Evolutionary conservation across 441 rosid species (phyloP), one percentile per base, ranked within the genome.

Genomic region (Euphorbia celastroides): DNA sequence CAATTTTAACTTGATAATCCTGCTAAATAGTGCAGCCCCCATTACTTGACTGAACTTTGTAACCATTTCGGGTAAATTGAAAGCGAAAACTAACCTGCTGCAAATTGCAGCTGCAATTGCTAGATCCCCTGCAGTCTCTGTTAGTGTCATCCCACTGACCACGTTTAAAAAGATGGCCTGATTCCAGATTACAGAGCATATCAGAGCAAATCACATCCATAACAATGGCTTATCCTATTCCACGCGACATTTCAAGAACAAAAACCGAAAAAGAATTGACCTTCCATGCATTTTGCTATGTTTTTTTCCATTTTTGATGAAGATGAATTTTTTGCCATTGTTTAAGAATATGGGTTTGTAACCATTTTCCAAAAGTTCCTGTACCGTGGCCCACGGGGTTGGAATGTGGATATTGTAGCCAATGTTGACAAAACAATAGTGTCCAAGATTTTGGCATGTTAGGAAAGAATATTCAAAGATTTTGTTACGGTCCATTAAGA

Each of bases 61-160:
- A 54, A 42, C 60, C 69, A 7, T 20, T 52, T 66, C 42, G 22
- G 20, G 42, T 23, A 41, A 67, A 52, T 16, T 22, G 57, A 1
- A 52, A 20, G 9, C 23, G 25, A 42, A 48, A 19, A 62, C 75
- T 52, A 71, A 74, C 98, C 98, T 92, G 77, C 97, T 93, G 76
- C 97, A 93, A 34, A 93, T 87, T 50, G 98, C 92, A 77, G 93
- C 96, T 68, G 97, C 98, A 78, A 93, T 77, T 66, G 97, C 96
- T 74, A 93, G 89, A 75, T 90, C 98, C 2, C 92, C 98, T 31
- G 96, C 87, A 51, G 98, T 90, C 84, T 93, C 98, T 32, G 82
- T 76, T 57, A 93, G 77, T 19, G 82, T 71, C 73, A 88, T 70
- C 62, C 98, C 97, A 12, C 93, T 84, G 41, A 90, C 88, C 16